Evolutionary conservation across 805 yeast species (phyloP).

Genomic region (Saccharomycopsis sp.): DNA sequence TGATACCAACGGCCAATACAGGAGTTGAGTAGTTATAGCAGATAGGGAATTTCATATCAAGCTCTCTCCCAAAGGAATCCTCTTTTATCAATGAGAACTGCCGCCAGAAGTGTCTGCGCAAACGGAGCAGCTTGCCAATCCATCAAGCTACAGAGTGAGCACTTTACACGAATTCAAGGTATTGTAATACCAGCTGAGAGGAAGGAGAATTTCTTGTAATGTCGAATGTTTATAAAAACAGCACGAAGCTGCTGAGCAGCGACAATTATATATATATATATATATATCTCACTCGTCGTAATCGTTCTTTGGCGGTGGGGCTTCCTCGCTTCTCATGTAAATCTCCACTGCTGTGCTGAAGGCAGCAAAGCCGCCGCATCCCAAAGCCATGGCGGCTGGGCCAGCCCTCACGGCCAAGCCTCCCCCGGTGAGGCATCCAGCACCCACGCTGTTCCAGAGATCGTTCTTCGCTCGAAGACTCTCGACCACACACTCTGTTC

Average conservation of each 20-base stretch:
- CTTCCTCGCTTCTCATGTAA: slow-evolving; percentile 76
- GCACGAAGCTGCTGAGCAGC: neutral
- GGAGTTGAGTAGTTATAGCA: too few species aligned
- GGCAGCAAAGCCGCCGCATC: slow-evolving; percentile 97
- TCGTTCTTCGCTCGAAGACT: slow-evolving; percentile 84
- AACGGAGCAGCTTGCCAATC: too few species aligned
- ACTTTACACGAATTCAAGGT: too few species aligned
- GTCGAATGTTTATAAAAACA: neutral
- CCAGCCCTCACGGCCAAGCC: slow-evolving; percentile 89
- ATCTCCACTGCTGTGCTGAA: slow-evolving; percentile 83
- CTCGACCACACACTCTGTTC: slow-evolving; percentile 86
- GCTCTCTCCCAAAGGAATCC: too few species aligned
- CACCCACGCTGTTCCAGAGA: slow-evolving; percentile 80
- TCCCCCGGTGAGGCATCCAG: slow-evolving; percentile 96
- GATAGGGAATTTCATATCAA: too few species aligned
- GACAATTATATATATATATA: neutral
- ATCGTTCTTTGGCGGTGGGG: slow-evolving; percentile 79
- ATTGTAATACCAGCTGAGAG: too few species aligned
- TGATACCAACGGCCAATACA: too few species aligned
- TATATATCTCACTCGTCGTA: slow-evolving; percentile 45
- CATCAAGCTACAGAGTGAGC: too few species aligned
- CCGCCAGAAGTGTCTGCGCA: too few species aligned
- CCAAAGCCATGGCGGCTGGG: slow-evolving; percentile 82
- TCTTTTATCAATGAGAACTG: too few species aligned
- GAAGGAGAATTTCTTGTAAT: too few species aligned